Base-by-base conservation (phyloP, 768 basidiomycete genomes). In the Mycena amicta region DNA sequence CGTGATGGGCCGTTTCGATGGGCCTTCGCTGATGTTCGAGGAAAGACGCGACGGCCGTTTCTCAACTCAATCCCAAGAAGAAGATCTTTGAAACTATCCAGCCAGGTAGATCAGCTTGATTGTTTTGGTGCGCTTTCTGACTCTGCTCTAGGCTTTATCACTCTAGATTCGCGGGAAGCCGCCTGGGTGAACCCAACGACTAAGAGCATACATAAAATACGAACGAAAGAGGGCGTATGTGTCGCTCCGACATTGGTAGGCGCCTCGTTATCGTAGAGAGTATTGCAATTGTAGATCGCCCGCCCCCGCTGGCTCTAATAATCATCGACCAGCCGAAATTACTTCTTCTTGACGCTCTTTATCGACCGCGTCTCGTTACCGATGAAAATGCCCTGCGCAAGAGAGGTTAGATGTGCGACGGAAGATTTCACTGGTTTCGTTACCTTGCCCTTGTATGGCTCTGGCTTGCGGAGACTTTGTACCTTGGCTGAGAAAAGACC, bases 51-150 rank as follows among this genome's bases (percentile, higher is more conserved):
- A 81, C 78, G 20, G 90, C 95, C 0, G 76, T 96, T 23, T 68
- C 89, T 5, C 93, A 95, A 67, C 79, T 99, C 56, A 98, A 98
- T 74, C 97, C 97, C 13, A 99, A 98, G 78, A 98, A 97, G 80
- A 99, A 98, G 77, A 92, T 98, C 29, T 99, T 98, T 67, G 97
- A 99, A 76, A 89, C 95, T 0, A 85, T 99, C 50, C 97, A 97
- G 70, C 94, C 95, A 51, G 90, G 93, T 88, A 65, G 45, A 68
- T 54, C 28, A 25, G 11, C 5, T 27, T n/a, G 33, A 8, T 20
- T 6, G 16, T 20, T 2, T 50, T 52, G 47, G 20, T 30, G 28
- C 30, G 53, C n/a, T 55, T 53, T 31, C 46, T 63, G 50, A 45
- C 52, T 47, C 46, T 5, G 52, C 20, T 52, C 20, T 63, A 87